Evolutionary conservation across 495 filamentous ascomycete species (phyloP), one percentile per base, ranked within the genome.

Genomic region (Chaetomium fimeti): DNA sequence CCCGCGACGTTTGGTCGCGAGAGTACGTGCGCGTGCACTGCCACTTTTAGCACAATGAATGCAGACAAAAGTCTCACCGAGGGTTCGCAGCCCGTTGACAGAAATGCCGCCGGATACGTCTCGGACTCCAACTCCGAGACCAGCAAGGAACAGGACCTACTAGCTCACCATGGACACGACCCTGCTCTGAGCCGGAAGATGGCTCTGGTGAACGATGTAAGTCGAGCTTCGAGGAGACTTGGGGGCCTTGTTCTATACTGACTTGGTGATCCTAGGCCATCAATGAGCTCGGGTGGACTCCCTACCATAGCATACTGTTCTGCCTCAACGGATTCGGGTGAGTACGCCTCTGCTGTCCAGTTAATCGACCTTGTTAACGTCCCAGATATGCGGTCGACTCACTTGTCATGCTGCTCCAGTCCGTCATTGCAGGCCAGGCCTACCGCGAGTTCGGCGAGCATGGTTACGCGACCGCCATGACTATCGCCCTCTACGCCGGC

Each of bases 211-310:
- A 56, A 56, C 53, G 36, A 56, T 5, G 53, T 56, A 6, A 24
- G 53, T 56, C 11, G 7, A 13, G 7, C 11, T 15, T 12, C 5
- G 24, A 5, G 5, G 6, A 22, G 15, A 3, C 25, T 12, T 29
- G 24, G 28, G 25, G 11, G 12, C 16, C 3, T 1, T 1, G 28
- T 29, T 38, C 0, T 36, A 5, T 40, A 12, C 9, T 49, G 20
- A 52, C 49, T 13, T 2, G 5, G 15, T 2, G 15, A 18, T 29
- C 25, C 18, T 36, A 88, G 86, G 80, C 87, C 3, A 90, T 91
- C 63, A 87, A 91, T 70, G 85, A 90, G 66, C 89, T 91, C 68
- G 87, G 88, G 11, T 88, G 87, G 74, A 89, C 87, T 0, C 68
- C 72, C 29, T 88, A 88, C 68, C 88, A 91, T 53, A 84, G 80